phyloP scores from a whole-genome alignment of 2,329 filamentous ascomycete genomes.

The Geosmithia flava region DNA sequence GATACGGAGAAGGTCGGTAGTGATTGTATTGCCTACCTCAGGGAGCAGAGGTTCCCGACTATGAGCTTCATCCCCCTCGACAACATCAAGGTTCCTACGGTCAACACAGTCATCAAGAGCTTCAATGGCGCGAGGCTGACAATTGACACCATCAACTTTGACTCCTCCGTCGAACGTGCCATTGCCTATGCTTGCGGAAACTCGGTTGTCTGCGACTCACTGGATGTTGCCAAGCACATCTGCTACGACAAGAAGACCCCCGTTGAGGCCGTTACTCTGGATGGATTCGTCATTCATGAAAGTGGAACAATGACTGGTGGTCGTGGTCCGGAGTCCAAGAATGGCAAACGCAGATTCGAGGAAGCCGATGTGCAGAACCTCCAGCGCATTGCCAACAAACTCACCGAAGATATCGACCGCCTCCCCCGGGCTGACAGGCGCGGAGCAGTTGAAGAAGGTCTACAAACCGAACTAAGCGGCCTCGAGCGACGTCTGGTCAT shows the following conservation, averaged over 20 bases:
- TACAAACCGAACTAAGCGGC: constrained; percentile 68
- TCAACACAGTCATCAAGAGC: constrained; percentile 84
- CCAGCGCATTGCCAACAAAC: constrained; percentile 61
- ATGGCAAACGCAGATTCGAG: constrained; percentile 72
- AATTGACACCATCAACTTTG: constrained; percentile 93
- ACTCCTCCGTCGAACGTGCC: constrained; percentile 74
- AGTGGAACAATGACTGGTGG: constrained; percentile 95
- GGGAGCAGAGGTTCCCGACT: constrained; percentile 74
- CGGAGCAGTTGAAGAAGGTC: constrained; percentile 63
- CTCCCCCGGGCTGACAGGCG: constrained; percentile 70
- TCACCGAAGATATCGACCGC: constrained; percentile 64
- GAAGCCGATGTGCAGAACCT: constrained; percentile 81
- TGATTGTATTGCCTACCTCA: constrained; percentile 89
- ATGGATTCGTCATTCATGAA: constrained; percentile 96
- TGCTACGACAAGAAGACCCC: constrained; percentile 76
- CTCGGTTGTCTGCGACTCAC: constrained; percentile 83
- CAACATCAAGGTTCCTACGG: constrained; percentile 88
- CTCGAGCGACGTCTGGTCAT: constrained; percentile 66
- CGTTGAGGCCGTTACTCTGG: constrained; percentile 87
- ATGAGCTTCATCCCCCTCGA: constrained; percentile 95
- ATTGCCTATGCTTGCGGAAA: constrained; percentile 93
- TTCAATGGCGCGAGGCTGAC: constrained; percentile 77
- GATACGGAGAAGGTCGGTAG: constrained; percentile 90
- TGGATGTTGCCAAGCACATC: constrained; percentile 77
- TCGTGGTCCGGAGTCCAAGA: constrained; percentile 62